phyloP scores from a whole-genome alignment of 352 stramenopile species.

The Thalassiosira exigua region DNA sequence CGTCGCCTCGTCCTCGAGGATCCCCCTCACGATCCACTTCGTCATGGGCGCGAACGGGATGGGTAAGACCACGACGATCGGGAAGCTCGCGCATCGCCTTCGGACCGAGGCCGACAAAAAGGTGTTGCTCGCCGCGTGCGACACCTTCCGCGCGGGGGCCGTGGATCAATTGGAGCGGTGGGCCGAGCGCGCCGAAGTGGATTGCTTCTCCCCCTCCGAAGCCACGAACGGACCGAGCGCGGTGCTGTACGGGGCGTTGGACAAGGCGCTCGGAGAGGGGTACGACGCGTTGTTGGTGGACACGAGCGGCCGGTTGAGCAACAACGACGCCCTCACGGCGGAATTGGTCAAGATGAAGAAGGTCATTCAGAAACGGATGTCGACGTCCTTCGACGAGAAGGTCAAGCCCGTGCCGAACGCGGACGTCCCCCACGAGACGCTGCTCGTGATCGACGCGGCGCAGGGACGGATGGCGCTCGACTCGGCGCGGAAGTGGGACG shows the following conservation, averaged over 20 bases:
- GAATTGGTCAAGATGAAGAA: conserved; percentile 88
- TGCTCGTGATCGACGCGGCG: conserved; percentile 88
- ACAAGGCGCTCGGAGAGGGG: conserved; percentile 76
- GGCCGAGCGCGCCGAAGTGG: conserved; percentile 82
- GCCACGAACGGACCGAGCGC: conserved; percentile 64
- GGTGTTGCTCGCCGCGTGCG: conserved; percentile 86
- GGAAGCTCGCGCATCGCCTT: conserved; percentile 87
- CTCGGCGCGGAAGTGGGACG: conserved; percentile 85
- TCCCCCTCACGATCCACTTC: conserved; percentile 82
- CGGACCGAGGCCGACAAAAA: conserved; percentile 79
- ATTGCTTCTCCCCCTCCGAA: conserved; percentile 78
- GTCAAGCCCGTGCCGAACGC: conserved; percentile 66
- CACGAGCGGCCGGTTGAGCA: conserved; percentile 84
- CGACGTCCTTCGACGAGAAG: conserved; percentile 53
- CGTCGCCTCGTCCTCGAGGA: conserved; percentile 13
- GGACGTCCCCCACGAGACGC: conserved; percentile 84
- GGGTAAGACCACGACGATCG: conserved; percentile 87
- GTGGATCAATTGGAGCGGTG: conserved; percentile 87
- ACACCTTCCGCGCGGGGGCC: conserved; percentile 85
- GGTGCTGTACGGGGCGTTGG: conserved; percentile 79
- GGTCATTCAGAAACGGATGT: conserved; percentile 84
- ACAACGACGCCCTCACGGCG: conserved; percentile 86
- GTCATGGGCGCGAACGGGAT: conserved; percentile 89
- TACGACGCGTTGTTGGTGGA: conserved; percentile 88
- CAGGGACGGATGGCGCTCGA: conserved; percentile 88